Conservation (phyloP, 2,329 filamentous ascomycete species). For the Claviceps sp. region DNA sequence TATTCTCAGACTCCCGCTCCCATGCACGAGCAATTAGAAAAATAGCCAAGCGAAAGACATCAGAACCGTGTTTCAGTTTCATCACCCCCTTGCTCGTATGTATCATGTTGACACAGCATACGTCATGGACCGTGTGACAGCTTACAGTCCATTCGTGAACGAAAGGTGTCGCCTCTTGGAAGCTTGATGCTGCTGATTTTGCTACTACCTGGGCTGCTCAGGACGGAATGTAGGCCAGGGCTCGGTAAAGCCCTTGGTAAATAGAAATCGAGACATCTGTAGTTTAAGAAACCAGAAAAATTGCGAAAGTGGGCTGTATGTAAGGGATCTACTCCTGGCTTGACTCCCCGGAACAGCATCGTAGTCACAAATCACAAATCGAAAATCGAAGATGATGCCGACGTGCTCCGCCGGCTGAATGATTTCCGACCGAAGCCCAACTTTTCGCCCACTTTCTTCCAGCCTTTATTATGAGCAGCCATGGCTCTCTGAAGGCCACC, state of each 20-base stretch:
- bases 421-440: constrained; percentile 43
- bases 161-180: neutral
- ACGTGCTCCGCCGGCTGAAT: constrained; percentile 28
- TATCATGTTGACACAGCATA: neutral
- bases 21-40: too few species aligned
- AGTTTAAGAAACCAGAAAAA: neutral
- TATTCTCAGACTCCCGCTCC: neutral
- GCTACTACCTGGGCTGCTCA: too few species aligned
- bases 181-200: neutral
- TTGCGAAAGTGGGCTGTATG: constrained; percentile 13
- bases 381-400: constrained; percentile 29
- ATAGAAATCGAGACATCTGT: neutral
- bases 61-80: neutral
- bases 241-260: too few species aligned
- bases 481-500: constrained; percentile 41
- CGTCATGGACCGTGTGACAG: neutral
- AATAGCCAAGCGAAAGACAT: neutral
- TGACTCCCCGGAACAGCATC: constrained; percentile 23
- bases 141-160: neutral
- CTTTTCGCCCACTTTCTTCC: constrained; percentile 52
- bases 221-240: too few species aligned
- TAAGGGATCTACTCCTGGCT: constrained; percentile 33
- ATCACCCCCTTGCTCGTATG: neutral
- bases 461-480: constrained; percentile 42
- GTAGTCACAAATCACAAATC: constrained; percentile 21